Percentiles rank a stretch among this genome's conserved stretches.
These are phyloP conservation scores for Astraeus odoratus DNA, from an alignment of 768 basidiomycete genomes.

Conservation along the genomic window DNA sequence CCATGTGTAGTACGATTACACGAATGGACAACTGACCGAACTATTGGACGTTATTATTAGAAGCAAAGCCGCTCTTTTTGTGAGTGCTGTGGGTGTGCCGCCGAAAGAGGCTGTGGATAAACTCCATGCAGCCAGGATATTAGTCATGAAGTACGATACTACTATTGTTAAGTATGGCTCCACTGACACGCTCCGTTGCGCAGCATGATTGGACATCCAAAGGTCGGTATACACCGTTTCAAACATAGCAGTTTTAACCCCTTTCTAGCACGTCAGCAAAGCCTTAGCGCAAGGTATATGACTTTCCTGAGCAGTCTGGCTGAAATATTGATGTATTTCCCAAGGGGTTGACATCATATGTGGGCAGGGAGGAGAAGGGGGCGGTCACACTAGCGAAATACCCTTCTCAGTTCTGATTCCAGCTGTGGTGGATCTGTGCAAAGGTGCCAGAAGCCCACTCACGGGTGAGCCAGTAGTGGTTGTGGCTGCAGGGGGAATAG, in stretches of 20 bases:
- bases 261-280: constrained; percentile 57
- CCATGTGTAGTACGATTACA: constrained; percentile 55
- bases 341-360: constrained; percentile 86
- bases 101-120: constrained; percentile 78
- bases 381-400: constrained; percentile 83
- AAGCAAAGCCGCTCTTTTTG: constrained; percentile 68
- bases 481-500: constrained; percentile 80
- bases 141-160: constrained; percentile 73
- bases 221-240: constrained; percentile 34
- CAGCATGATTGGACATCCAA: constrained; percentile 83
- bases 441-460: constrained; percentile 59
- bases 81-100: constrained; percentile 80
- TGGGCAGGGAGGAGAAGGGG: constrained; percentile 83
- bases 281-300: constrained; percentile 65
- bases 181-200: constrained; percentile 2
- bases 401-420: constrained; percentile 80
- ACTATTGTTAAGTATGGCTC: neutral
- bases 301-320: neutral
- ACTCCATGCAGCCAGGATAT: constrained; percentile 70
- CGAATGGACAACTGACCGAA: constrained; percentile 67
- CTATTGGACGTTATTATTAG: constrained; percentile 75
- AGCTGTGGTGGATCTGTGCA: constrained; percentile 74
- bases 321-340: neutral
- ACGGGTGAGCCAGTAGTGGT: constrained; percentile 73
- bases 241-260: neutral